Evolutionary conservation across 805 yeast genomes (phyloP), one percentile per base, ranked within the genome.

Genomic region (Torulaspora microellipsoides): DNA sequence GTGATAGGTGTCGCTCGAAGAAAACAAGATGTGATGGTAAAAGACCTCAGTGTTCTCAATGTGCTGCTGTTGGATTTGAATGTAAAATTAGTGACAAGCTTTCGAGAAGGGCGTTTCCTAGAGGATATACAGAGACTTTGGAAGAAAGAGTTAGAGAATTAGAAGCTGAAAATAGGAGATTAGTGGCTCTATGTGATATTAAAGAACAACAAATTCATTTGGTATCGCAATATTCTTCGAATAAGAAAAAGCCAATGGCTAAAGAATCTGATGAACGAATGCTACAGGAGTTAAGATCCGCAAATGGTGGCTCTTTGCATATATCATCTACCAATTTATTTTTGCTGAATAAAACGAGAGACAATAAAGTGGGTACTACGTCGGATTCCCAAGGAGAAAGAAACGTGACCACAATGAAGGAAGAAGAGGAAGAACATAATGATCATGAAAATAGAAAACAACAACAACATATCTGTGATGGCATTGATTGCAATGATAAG

Each of bases 61-160:
- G 97, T 69, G 81, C 79, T 10, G 74, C 80, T 6, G 93, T 86
- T 3, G 96, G 96, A 3, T 75, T 89, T 45, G 91, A 86, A 50
- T 89, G 97, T 64, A 83, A 83, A 44, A 84, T 87, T n/a, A 81
- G 90, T 13, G 96, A 89, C 59, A 83, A 83, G 53, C 70, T 89
- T n/a, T 77, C 90, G 0, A 73, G 96, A 45, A 71, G 90, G 49
- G 91, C 95, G 0, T 89, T 83, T 56, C 96, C 96, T 0, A 74
- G 95, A 59, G 96, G 96, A 0, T 89, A 89, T 56, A 89, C 96
- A 0, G 96, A 89, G 65, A 81, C 89, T 2, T 64, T 89, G 42
- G 97, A 89, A 60, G 95, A 87, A 57, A 70, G 95, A 39, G 81
- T 89, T n/a, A 71, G 96, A 38, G 93, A 84, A 58, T 70, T 90